A percentile compares a stretch with the other conserved stretches of the same genome.
Evolutionary conservation across 495 filamentous ascomycete genomes (phyloP).

Genomic region (Saxophila tyrrhenica): DNA sequence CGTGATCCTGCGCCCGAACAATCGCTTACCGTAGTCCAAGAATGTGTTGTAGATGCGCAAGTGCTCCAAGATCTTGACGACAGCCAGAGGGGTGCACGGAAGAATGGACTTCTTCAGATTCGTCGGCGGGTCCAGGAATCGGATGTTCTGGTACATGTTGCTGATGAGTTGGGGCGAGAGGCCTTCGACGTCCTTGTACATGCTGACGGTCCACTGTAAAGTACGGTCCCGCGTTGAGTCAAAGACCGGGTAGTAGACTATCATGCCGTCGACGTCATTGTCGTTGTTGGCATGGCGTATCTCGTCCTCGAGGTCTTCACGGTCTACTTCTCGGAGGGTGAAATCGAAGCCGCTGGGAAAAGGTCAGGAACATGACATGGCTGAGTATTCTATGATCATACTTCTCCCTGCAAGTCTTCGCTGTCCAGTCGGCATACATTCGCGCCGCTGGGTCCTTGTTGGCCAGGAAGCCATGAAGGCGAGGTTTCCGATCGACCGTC

Average conservation of each 20-base stretch:
- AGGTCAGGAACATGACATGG: too few relatives aligned
- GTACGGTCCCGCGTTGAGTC: constrained; percentile 78
- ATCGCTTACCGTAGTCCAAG: constrained; percentile 80
- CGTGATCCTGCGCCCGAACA: constrained; percentile 84
- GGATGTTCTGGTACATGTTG: constrained; percentile 99
- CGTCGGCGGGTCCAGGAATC: constrained; percentile 65
- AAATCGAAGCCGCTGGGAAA: constrained; percentile 70
- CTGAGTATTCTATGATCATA: too few relatives aligned
- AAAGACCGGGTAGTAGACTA: constrained; percentile 98
- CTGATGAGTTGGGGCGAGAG: constrained; percentile 88
- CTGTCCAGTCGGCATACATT: constrained; percentile 95
- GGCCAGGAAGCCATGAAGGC: constrained; percentile 82
- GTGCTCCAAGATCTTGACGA: constrained; percentile 93
- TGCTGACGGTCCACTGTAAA: constrained; percentile 84
- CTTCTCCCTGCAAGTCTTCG: constrained; percentile 91
- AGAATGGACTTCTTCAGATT: constrained; percentile 80
- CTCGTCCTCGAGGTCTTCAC: constrained; percentile 77
- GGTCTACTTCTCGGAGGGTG: constrained; percentile 66
- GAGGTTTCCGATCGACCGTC: constrained; percentile 56
- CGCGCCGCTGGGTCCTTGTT: constrained; percentile 81
- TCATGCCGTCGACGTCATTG: constrained; percentile 71
- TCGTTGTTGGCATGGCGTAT: constrained; percentile 76
- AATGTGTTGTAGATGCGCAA: constrained; percentile 95
- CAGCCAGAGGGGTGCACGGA: constrained; percentile 88
- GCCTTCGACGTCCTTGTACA: constrained; percentile 89